phyloP scores from a whole-genome alignment of 1,139 yeast species.

The Suhomyces ambrosiae region DNA sequence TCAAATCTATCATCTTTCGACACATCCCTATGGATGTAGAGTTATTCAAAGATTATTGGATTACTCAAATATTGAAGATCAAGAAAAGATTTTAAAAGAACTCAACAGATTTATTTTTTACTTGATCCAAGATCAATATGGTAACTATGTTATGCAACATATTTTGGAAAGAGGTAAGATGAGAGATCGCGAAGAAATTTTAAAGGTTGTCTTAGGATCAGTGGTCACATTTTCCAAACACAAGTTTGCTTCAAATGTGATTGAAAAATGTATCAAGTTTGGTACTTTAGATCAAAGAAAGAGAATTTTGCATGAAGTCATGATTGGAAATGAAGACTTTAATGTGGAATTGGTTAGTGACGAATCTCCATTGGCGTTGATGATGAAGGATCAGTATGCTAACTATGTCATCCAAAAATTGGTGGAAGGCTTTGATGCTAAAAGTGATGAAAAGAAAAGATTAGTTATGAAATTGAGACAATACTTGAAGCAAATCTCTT shows the following conservation, averaged over 20 bases:
- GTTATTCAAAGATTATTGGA: conserved; percentile 92
- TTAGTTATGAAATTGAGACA: conserved; percentile 64
- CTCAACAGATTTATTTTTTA: conserved; percentile 72
- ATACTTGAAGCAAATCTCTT: conserved; percentile 58
- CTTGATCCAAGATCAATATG: conserved; percentile 93
- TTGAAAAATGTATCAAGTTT: conserved; percentile 85
- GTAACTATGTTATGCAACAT: conserved; percentile 96
- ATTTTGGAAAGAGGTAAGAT: conserved; percentile 78
- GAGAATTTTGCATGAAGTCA: conserved; percentile 62
- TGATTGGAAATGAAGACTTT: conserved; percentile 50
- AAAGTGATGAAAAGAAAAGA: conserved; percentile 63
- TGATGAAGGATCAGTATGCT: conserved; percentile 98
- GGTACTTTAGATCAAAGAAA: conserved; percentile 67
- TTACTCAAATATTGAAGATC: conserved; percentile 65
- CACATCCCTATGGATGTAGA: conserved; percentile 97
- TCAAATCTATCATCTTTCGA: conserved; percentile 85
- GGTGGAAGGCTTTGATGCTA: conserved; percentile 72
- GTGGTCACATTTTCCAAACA: conserved; percentile 86
- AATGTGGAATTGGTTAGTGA: conserved; percentile 45
- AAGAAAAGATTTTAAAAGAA: conserved; percentile 65
- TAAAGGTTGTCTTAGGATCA: conserved; percentile 50
- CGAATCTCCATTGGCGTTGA: conserved; percentile 66
- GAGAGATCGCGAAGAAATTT: conserved; percentile 44
- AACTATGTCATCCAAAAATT: conserved; percentile 95
- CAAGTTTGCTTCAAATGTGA: conserved; percentile 96